phyloP scores from a whole-genome alignment of 768 basidiomycete species.

The Suillus ampliporus region DNA sequence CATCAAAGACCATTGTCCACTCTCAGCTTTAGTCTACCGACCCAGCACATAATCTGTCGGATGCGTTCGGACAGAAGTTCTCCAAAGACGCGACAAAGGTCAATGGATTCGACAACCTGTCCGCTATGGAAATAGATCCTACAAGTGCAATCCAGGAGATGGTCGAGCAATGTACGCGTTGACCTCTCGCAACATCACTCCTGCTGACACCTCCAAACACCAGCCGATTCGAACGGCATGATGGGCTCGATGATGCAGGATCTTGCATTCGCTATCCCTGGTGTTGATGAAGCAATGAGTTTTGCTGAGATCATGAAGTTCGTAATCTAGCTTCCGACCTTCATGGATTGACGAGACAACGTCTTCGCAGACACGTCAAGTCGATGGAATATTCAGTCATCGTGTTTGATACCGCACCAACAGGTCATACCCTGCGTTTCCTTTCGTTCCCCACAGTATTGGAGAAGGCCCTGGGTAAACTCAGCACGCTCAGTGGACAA shows the following conservation, averaged over 20 bases:
- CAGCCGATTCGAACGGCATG: constrained; percentile 88
- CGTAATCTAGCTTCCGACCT: constrained; percentile 28
- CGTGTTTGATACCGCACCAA: constrained; percentile 98
- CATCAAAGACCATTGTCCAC: constrained; percentile 5
- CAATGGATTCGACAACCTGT: constrained; percentile 96
- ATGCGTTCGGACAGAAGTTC: constrained; percentile 99
- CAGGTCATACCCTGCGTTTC: constrained; percentile 97
- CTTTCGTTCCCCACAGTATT: constrained; percentile 98
- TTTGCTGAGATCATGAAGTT: constrained; percentile 99
- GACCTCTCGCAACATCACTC: neutral
- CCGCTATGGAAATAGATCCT: constrained; percentile 99
- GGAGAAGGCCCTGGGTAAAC: constrained; percentile 95
- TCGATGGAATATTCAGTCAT: constrained; percentile 99
- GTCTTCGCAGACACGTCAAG: constrained; percentile 84
- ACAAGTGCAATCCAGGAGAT: constrained; percentile 98
- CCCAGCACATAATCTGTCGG: constrained; percentile 99
- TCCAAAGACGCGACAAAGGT: constrained; percentile 98
- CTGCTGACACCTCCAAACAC: constrained; percentile 8
- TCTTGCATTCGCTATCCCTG: constrained; percentile 97
- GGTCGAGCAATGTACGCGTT: constrained; percentile 88
- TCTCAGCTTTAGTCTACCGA: constrained; percentile 80
- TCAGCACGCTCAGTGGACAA: constrained; percentile 90
- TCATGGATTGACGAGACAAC: neutral
- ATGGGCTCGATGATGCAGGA: constrained; percentile 99
- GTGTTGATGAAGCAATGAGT: constrained; percentile 99